A percentile compares a stretch with the other conserved stretches of the same genome.
Evolutionary conservation across 2,329 filamentous ascomycete genomes (phyloP).

Genomic region (Alternaria sp.): DNA sequence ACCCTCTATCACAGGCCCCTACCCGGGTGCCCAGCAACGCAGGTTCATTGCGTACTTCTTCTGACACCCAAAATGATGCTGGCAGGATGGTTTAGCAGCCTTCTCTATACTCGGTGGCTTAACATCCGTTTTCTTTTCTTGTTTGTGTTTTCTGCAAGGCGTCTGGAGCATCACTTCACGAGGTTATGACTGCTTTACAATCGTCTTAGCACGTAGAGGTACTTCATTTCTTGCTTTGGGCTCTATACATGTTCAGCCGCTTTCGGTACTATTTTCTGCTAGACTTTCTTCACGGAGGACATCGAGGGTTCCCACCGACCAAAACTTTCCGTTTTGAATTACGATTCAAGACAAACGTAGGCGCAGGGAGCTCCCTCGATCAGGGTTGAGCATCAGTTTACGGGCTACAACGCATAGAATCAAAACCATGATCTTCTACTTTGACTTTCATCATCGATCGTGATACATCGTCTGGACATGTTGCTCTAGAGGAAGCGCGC

Average conservation of each 20-base stretch:
- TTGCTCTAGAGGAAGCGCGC: not conserved
- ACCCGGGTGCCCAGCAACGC: slow-evolving; percentile 30
- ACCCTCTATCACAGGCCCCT: slow-evolving; percentile 26
- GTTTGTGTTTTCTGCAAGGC: not conserved
- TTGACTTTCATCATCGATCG: not conserved
- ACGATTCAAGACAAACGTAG: slow-evolving; percentile 23
- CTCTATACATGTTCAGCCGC: not conserved
- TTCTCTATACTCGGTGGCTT: not conserved
- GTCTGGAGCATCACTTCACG: not conserved
- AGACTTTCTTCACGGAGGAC: not conserved
- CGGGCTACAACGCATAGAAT: slow-evolving; percentile 11
- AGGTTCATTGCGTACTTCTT: slow-evolving; percentile 17
- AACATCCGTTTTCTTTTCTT: not conserved
- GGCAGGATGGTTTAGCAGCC: slow-evolving; percentile 19
- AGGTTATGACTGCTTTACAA: not conserved
- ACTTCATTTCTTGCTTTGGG: not conserved
- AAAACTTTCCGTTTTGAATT: slow-evolving; percentile 14
- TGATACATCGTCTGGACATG: not conserved
- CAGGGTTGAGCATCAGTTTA: slow-evolving; percentile 42
- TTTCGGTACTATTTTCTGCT: not conserved
- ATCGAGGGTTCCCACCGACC: slow-evolving; percentile 1
- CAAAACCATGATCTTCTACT: not conserved
- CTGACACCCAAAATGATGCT: slow-evolving; percentile 18
- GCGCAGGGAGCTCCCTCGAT: slow-evolving; percentile 40
- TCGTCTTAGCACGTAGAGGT: not conserved